Evolutionary conservation across 805 yeast genomes (phyloP).

Genomic region (Lipomyces sp.): DNA sequence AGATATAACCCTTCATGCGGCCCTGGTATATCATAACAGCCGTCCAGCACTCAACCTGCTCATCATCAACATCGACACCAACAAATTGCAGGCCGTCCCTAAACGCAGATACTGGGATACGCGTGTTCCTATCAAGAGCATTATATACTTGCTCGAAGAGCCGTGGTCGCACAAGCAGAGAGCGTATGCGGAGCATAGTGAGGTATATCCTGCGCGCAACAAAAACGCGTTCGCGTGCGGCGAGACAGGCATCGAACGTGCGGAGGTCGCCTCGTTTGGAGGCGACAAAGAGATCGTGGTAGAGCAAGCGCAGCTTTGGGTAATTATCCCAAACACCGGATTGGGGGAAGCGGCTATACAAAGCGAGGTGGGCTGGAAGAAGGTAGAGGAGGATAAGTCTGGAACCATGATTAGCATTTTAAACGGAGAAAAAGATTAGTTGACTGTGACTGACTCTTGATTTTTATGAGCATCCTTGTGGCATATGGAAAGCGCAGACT

Average conservation of each 20-base stretch:
- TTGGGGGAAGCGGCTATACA: slow-evolving; percentile 49
- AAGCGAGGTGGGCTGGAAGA: slow-evolving; percentile 60
- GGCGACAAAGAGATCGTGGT: slow-evolving; percentile 49
- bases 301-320: slow-evolving; percentile 45
- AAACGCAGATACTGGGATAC: slow-evolving; percentile 43
- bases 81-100: slow-evolving; percentile 44
- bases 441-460: slow-evolving; percentile 40
- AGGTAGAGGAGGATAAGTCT: slow-evolving; percentile 52
- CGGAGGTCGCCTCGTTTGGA: slow-evolving; percentile 54
- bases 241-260: slow-evolving; percentile 48
- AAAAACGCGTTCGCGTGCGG: slow-evolving; percentile 48
- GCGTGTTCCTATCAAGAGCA: slow-evolving; percentile 34
- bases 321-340: slow-evolving; percentile 41
- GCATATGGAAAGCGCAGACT: slow-evolving; percentile 47
- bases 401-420: background rate
- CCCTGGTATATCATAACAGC: slow-evolving; percentile 64
- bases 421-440: background rate
- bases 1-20: slow-evolving; percentile 71
- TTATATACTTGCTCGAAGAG: slow-evolving; percentile 46
- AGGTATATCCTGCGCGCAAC: slow-evolving; percentile 61
- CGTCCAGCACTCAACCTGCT: slow-evolving; percentile 64
- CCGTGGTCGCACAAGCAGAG: slow-evolving; percentile 47
- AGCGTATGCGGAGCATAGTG: slow-evolving; percentile 52
- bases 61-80: slow-evolving; percentile 36
- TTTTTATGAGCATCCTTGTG: slow-evolving; percentile 32